Conservation (phyloP, 768 basidiomycete genomes). For the Kwoniella pini region DNA sequence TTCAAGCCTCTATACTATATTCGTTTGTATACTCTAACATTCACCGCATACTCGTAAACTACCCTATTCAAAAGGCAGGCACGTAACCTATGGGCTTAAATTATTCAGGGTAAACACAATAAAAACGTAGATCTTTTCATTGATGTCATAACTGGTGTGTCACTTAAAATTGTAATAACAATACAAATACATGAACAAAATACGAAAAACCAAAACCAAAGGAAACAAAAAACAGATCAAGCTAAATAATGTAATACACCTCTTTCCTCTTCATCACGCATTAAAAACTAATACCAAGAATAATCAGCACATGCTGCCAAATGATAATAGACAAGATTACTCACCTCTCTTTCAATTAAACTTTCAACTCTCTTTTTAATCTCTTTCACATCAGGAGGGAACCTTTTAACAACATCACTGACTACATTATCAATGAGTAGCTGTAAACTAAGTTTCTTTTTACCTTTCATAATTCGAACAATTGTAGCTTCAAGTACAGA, state of each 20-base stretch:
- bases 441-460: conserved; percentile 78
- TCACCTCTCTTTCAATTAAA: conserved; percentile 68
- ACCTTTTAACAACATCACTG: conserved; percentile 82
- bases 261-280: conserved; percentile 70
- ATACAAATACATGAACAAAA: too few relatives aligned
- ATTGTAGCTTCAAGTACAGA: conserved; percentile 89
- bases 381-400: conserved; percentile 75
- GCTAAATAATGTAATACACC: conserved; percentile 79
- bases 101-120: background rate
- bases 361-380: conserved; percentile 83
- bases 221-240: conserved; percentile 42
- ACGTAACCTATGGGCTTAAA: background rate
- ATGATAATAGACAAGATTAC: conserved; percentile 20
- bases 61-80: background rate
- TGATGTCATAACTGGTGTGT: too few relatives aligned
- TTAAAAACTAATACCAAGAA: conserved; percentile 64
- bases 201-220: background rate
- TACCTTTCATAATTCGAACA: conserved; percentile 91
- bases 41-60: background rate
- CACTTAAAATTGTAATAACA: too few relatives aligned
- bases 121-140: too few relatives aligned
- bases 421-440: conserved; percentile 79
- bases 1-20: too few relatives aligned
- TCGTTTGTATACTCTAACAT: too few relatives aligned
- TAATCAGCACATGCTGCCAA: background rate